Evolutionary conservation across 208 protist genomes (phyloP).

Genomic region (Tritrichomonas foetus): DNA sequence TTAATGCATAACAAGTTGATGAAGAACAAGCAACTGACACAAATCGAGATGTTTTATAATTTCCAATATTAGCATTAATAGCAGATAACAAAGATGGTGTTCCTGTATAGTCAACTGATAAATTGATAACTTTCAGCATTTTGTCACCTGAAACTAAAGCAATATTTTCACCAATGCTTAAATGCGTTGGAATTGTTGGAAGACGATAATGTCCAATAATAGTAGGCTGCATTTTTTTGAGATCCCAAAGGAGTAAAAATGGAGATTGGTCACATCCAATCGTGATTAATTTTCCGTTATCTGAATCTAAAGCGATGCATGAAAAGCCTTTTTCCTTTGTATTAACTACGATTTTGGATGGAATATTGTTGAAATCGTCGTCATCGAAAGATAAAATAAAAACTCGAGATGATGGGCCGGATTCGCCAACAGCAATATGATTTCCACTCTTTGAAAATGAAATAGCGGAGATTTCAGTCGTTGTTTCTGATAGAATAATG

Average conservation of each 20-base stretch:
- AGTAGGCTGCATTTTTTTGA: background rate
- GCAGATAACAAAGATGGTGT: background rate
- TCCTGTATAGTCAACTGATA: background rate
- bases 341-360: background rate
- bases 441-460: background rate
- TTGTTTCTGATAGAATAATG: background rate
- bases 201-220: background rate
- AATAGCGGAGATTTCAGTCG: background rate
- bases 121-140: background rate
- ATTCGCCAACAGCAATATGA: background rate
- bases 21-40: background rate
- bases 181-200: background rate
- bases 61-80: background rate
- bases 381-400: background rate
- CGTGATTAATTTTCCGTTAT: background rate
- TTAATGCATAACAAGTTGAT: background rate
- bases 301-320: background rate
- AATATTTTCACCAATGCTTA: background rate
- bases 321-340: constrained; percentile 39
- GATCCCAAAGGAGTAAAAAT: constrained; percentile 37
- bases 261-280: background rate
- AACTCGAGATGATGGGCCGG: background rate
- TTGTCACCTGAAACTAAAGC: constrained; percentile 20
- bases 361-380: background rate
- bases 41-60: background rate